Evolutionary conservation across 257 asterid species (phyloP), one percentile per base, ranked within the genome.

Genomic region (Lithospermum erythrorhizon): DNA sequence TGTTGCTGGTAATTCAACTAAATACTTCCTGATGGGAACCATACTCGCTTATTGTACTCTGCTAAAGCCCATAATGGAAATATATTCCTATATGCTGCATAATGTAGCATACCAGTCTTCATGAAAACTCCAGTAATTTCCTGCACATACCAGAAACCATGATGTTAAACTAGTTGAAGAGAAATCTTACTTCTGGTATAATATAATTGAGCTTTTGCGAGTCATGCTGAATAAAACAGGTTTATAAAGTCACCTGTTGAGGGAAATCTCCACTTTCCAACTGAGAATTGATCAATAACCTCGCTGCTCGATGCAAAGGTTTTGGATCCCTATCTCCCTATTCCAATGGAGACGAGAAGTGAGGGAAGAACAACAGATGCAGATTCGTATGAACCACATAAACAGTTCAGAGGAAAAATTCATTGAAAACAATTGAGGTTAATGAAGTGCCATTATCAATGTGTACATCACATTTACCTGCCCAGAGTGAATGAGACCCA

Each of bases 401-500:
- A 5, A 32, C 1, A 2, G 10, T 32, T 32, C 1, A 32, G 14
- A 6, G 2, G 22, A 5, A 1, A n/a, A n/a, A 0, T 22, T 22
- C 10, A 2, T 53, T 1, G 1, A 5, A 53, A 53, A 53, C 19
- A 1, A 1, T n/a, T 3, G 9, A 53, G 9, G 21, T n/a, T 17
- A 53, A 53, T 17, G 13, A n/a, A 53, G 21, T 53, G 57, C 14
- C 10, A 16, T 53, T 16, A 1, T n/a, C 13, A n/a, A 6, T 18
- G 5, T 21, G 5, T 53, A 53, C 56, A 66, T 7, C 51, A 6
- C 14, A 51, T 52, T 53, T 52, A 83, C 95, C 85, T 86, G 95
- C 59, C 87, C 93, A 0, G 93, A 72, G 64, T 79, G 79, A 65
- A 83, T 79, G 25, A 86, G 72, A 7, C 93, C 95, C 93, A 83